Percentiles rank a stretch among this genome's conserved stretches.
Conservation (phyloP, 2,329 filamentous ascomycete species). For the Nemania diffusa region DNA sequence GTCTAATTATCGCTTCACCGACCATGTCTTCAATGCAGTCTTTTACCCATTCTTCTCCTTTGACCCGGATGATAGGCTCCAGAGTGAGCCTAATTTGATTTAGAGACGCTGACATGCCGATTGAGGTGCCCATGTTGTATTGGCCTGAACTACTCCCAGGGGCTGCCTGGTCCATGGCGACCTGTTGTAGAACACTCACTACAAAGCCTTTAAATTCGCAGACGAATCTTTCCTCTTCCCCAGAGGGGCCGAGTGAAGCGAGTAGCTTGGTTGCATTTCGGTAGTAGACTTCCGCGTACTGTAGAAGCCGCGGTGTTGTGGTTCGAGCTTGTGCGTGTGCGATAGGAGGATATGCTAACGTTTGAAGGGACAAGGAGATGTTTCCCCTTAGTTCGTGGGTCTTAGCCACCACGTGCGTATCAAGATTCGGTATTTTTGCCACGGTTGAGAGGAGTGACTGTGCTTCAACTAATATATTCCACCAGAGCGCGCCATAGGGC, state of each 20-base stretch:
- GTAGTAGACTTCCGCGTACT: constrained; percentile 48
- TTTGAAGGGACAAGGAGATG: constrained; percentile 43
- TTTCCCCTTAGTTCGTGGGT: constrained; percentile 48
- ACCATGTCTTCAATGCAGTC: constrained; percentile 34
- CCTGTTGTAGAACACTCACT: constrained; percentile 32
- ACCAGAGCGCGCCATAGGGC: constrained; percentile 40
- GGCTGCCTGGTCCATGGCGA: constrained; percentile 9
- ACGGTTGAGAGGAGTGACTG: constrained; percentile 35
- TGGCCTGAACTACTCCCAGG: constrained; percentile 26
- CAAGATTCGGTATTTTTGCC: constrained; percentile 26
- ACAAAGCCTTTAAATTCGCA: constrained; percentile 37
- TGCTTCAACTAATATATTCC: constrained; percentile 44
- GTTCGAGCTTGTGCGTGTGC: constrained; percentile 40
- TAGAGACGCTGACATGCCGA: constrained; percentile 10
- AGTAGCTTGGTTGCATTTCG: constrained; percentile 47
- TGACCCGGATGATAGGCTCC: neutral
- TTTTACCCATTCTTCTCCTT: constrained; percentile 28
- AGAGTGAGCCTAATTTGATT: constrained; percentile 26
- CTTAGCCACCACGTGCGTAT: constrained; percentile 35
- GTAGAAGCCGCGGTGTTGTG: constrained; percentile 42
- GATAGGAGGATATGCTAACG: constrained; percentile 43
- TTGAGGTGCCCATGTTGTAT: constrained; percentile 1
- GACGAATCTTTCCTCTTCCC: constrained; percentile 19
- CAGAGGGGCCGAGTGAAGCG: constrained; percentile 19
- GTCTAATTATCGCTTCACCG: constrained; percentile 23